phyloP scores from a whole-genome alignment of 2,329 filamentous ascomycete species.

The Pyrenophora graminea region DNA sequence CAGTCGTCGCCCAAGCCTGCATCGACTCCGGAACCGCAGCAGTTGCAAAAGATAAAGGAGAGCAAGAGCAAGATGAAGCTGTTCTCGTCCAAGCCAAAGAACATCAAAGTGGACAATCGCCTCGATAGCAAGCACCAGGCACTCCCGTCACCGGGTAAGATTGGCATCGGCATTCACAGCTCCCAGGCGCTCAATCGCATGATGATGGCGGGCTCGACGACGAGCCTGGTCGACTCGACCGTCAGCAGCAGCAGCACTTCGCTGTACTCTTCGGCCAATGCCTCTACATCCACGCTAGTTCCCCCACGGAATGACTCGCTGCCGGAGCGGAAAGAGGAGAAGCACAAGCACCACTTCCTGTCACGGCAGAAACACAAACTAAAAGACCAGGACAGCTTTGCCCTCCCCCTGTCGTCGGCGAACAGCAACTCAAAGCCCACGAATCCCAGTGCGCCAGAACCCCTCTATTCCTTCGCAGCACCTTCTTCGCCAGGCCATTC shows the following conservation, averaged over 20 bases:
- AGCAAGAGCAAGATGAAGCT: constrained; percentile 77
- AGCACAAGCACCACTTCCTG: constrained; percentile 75
- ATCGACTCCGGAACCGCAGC: constrained; percentile 40
- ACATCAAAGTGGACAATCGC: constrained; percentile 71
- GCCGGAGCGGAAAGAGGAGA: constrained; percentile 69
- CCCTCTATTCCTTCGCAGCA: constrained; percentile 77
- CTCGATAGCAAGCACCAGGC: constrained; percentile 63
- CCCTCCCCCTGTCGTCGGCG: constrained; percentile 73
- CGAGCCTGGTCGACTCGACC: constrained; percentile 66
- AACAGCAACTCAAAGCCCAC: constrained; percentile 76
- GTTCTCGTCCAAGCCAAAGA: constrained; percentile 73
- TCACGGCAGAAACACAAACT: constrained; percentile 80
- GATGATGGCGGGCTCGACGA: constrained; percentile 70
- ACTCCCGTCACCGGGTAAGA: constrained; percentile 67
- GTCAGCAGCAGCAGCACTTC: constrained; percentile 61
- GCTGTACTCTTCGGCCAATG: constrained; percentile 75
- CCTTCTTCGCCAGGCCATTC: constrained; percentile 72
- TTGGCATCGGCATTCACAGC: constrained; percentile 68
- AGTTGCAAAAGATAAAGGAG: constrained; percentile 69
- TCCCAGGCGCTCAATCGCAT: constrained; percentile 66
- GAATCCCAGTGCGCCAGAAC: constrained; percentile 74
- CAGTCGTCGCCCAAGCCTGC: constrained; percentile 42
- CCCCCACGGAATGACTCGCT: constrained; percentile 52
- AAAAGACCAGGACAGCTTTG: constrained; percentile 69
- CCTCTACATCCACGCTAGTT: constrained; percentile 76